phyloP scores from a whole-genome alignment of 177 flowering plant genomes.

The Vitis hybrid region DNA sequence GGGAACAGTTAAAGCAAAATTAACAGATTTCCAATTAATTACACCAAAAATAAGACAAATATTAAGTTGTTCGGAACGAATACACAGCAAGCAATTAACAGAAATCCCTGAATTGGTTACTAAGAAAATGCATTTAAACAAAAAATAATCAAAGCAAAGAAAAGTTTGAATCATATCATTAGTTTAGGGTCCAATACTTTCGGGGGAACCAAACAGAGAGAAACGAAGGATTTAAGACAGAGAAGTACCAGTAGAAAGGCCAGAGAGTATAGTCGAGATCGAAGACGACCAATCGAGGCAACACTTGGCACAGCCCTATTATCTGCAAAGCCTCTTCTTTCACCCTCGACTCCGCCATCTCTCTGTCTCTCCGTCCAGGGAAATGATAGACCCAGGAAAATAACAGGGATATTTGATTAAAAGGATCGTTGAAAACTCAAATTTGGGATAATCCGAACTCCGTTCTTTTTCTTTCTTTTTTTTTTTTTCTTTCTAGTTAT shows the following conservation, averaged over 20 bases:
- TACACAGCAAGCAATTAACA: no score
- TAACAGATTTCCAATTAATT: not conserved
- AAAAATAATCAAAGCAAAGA: not conserved
- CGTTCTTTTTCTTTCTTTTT: not conserved
- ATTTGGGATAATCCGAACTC: not conserved
- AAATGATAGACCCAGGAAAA: no score
- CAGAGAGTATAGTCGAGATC: constrained; percentile 99
- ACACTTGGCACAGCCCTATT: constrained; percentile 61
- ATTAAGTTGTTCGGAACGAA: no score
- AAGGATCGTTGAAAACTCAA: no score
- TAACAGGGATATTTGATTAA: no score
- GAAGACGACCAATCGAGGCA: constrained; percentile 90
- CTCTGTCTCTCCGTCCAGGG: constrained; percentile 8
- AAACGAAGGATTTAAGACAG: not conserved
- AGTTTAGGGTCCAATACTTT: not conserved
- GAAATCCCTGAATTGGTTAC: not conserved
- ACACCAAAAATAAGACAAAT: no score
- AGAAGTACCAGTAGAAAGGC: constrained; percentile 90
- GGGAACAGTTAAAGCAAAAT: not conserved
- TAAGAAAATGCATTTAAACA: not conserved
- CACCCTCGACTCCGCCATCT: constrained; percentile 82
- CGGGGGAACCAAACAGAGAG: not conserved
- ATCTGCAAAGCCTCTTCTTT: constrained; percentile 80
- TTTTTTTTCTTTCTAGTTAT: no score
- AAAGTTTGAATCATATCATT: not conserved